Base-by-base conservation (phyloP, 176 grass and related monocot genomes). In the Juncus effusus region DNA sequence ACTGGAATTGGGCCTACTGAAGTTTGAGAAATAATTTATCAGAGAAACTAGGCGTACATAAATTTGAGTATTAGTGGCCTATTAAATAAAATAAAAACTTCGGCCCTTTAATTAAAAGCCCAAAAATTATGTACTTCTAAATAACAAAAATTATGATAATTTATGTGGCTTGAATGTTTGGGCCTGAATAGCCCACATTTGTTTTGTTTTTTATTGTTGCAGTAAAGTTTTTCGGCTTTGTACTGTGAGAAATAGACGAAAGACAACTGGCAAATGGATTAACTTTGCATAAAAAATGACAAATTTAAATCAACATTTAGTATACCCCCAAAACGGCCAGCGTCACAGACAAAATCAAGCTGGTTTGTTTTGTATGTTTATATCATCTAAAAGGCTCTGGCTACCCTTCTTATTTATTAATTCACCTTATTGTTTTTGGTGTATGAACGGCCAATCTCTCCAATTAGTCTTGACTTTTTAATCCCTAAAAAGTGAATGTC, bases 381-480 rank as follows among this genome's bases (percentile, higher is more conserved):
- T 19, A 28, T 59, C 38, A 41, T 57, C 3, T 12, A 12, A 72
- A 72, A 59, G 6, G 6, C 44, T 2, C 44, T 6, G 2, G 68
- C 14, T 72, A 47, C 53, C 8, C 55, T 71, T 72, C 38, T 72
- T 72, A 35, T 10, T 28, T 59, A 47, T 6, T 47, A 47, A 47
- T 47, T 6, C 37, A 72, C 50, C 53, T 42, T 42, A 6, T 44
- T 58, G 59, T 47, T 72, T 40, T 72, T 72, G 50, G 38, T 72
- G 52, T 59, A 72, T 59, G 51, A 81, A 76, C 56, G 73, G 76
- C 74, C 59, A 72, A 69, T 72, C 73, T 78, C 10, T 73, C 65
- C 67, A 61, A 51, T 82, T 64, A 81, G 64, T 41, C 75, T 79
- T 67, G 70, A 81, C 63, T 87, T 52, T 78, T 13, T 70, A 28